Base-by-base conservation (phyloP, 2,329 filamentous ascomycete species). In the Verticillium nubilum region DNA sequence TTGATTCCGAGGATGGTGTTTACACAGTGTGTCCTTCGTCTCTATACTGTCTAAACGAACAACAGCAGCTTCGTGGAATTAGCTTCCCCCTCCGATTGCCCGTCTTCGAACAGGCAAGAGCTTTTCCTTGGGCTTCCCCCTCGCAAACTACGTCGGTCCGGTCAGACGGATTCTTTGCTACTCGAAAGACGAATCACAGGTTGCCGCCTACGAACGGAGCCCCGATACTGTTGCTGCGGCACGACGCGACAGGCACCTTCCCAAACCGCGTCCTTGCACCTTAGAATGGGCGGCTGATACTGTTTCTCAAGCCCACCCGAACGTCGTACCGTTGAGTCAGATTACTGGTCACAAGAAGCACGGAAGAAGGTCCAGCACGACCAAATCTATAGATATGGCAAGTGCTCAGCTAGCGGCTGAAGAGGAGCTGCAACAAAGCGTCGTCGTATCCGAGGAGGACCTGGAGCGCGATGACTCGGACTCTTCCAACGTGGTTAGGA, bases 391-490 rank as follows among this genome's bases (percentile, higher is more conserved):
- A 3, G 19, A 23, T 9, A 83, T 83, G 79, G 71, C 78, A 57
- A 82, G 77, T 66, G 76, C 79, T 59, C 81, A 83, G 66, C 74
- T 79, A 56, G 84, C 82, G 73, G 42, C 42, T 10, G 78, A 85
- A 68, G 82, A 86, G 61, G 80, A 85, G 69, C 74, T 84, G 59
- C 83, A 84, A 66, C 80, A 83, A 66, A 84, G 81, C 68, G 79
- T 78, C 52, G 73, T 81, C 64, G 74, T 79, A 59, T 82, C 80
- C 5, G 80, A 82, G 60, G 79, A 78, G 27, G 73, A 76, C 53
- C 71, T 70, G 55, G 74, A 73, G 28, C 68, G 69, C 59, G 76
- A 75, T 55, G 77, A 78, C 35, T 78, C 77, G 27, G 61, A 65
- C 37, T 60, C 62, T 9, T 66, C 67, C 28, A 67, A 69, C 35